Conservation (phyloP, 352 stramenopile species). For the Phytophthora colocasiae region DNA sequence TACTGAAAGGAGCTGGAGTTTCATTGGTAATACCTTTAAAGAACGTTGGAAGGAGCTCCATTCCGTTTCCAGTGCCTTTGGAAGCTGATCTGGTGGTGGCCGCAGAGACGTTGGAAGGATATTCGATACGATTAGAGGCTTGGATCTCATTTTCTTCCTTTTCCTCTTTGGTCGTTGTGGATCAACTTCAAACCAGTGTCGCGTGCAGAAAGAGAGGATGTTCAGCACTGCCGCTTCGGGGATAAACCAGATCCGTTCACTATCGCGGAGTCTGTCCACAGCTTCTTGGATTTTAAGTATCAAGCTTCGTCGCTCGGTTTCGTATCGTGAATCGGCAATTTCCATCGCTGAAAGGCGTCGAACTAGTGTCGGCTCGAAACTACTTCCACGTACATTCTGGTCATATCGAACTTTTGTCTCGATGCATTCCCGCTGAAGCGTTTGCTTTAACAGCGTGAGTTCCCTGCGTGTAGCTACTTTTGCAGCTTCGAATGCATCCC, state of each 20-base stretch:
- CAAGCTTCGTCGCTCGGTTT: conserved; percentile 37
- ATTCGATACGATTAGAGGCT: background rate
- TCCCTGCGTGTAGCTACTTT: conserved; percentile 37
- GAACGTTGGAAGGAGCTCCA: conserved; percentile 33
- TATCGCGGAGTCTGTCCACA: conserved; percentile 37
- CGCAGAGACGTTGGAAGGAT: conserved; percentile 36
- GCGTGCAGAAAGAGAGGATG: conserved; percentile 61
- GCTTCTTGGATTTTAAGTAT: conserved; percentile 41
- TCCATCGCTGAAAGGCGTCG: conserved; percentile 44
- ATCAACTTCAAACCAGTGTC: conserved; percentile 65
- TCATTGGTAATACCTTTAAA: conserved; percentile 59
- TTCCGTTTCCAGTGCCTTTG: conserved; percentile 36
- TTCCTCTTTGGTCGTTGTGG: conserved; percentile 5
- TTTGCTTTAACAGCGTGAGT: conserved; percentile 36
- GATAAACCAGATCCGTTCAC: conserved; percentile 39
- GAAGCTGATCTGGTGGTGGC: conserved; percentile 40
- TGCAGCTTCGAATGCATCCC: conserved; percentile 10
- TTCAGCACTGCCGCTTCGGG: conserved; percentile 32
- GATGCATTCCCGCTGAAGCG: conserved; percentile 46
- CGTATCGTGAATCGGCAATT: conserved; percentile 46
- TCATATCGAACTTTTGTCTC: conserved; percentile 69
- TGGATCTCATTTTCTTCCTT: conserved; percentile 3
- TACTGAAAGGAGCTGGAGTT: too few relatives aligned
- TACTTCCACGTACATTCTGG: conserved; percentile 38
- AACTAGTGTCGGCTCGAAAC: conserved; percentile 49